Evolutionary conservation across 202 grass and related monocot genomes (phyloP).

Genomic region (Panicum hallii): DNA sequence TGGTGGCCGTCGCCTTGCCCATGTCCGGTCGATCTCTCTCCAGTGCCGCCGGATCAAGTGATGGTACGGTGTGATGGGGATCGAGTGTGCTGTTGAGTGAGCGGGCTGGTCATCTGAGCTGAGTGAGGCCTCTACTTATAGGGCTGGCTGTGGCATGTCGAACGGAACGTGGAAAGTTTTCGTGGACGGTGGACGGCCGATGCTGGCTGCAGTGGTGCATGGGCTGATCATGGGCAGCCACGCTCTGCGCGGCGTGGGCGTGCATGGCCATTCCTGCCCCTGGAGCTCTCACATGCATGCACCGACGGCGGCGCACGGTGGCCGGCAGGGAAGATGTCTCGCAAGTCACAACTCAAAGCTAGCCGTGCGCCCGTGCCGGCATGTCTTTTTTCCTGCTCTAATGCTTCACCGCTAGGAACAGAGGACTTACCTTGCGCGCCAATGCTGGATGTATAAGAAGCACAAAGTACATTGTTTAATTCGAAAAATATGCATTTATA

Average conservation of each 20-base stretch:
- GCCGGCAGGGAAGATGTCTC: neutral
- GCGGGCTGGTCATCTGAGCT: neutral
- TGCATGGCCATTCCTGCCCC: neutral
- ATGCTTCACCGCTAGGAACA: too few species aligned
- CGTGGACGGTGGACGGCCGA: neutral
- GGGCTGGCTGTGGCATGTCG: too few species aligned
- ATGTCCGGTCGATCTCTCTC: neutral
- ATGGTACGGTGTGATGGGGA: neutral
- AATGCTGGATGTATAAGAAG: too few species aligned
- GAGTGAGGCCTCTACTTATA: neutral
- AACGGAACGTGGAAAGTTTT: too few species aligned
- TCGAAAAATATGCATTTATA: too few species aligned
- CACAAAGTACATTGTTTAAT: too few species aligned
- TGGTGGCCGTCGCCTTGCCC: slow-evolving; percentile 12
- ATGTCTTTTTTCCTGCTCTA: too few species aligned
- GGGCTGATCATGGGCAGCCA: slow-evolving; percentile 33
- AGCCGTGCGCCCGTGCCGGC: too few species aligned
- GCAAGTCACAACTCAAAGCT: neutral
- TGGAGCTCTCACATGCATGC: neutral
- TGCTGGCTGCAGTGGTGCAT: slow-evolving; percentile 13
- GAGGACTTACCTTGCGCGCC: too few species aligned
- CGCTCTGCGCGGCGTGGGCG: neutral
- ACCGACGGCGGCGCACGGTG: slow-evolving; percentile 7
- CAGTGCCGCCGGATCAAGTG: neutral
- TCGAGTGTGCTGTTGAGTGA: neutral